Evolutionary conservation across 2,329 filamentous ascomycete species (phyloP), one percentile per base, ranked within the genome.

Genomic region (Phyllosticta ampelicida): DNA sequence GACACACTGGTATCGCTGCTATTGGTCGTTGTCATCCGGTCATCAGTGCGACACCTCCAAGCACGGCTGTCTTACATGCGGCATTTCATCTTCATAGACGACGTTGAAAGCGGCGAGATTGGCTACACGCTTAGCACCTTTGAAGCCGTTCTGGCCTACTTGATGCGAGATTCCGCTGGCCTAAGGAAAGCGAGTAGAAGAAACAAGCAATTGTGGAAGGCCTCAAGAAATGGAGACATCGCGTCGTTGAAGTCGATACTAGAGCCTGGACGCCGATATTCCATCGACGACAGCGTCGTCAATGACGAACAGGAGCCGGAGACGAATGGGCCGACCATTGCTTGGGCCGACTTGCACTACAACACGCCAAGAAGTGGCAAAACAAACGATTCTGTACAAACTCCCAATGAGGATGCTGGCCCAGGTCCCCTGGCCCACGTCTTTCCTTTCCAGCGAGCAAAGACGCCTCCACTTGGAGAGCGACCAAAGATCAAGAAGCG

Each of bases 61-160:
- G 90, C 94, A 2, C 83, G 92, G 19, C 76, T 99, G 52, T 79
- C 87, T n/a, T 99, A 97, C 70, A 96, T 97, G 80, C 87, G 92
- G 50, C 90, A 95, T 67, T 99, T 96, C 68, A 94, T 96, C 64
- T 99, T 96, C 72, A 91, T 96, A 54, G 94, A 97, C 65, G 94
- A 99, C 73, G 90, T 99, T 9, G 94, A 99, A 64, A 95, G 85
- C 61, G 94, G 94, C 53, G 94, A 99, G 73, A 86, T 95, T 78
- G 94, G 94, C 9, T 99, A 99, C 71, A 91, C 92, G 0, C 73
- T 99, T 54, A 97, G 92, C 71, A 99, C 94, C 0, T 89, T 97
- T 61, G 94, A 99, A 71, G 94, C 90, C 6, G 94, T 99, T 0
- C 73, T 99, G 30, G 85, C 89, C 1, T 97, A 99, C 69, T 81